A percentile compares a stretch with the other conserved stretches of the same genome.
These are phyloP conservation scores for Curvularia sp. DNA, from an alignment of 2,329 filamentous ascomycete species.

Conservation along the genomic window DNA sequence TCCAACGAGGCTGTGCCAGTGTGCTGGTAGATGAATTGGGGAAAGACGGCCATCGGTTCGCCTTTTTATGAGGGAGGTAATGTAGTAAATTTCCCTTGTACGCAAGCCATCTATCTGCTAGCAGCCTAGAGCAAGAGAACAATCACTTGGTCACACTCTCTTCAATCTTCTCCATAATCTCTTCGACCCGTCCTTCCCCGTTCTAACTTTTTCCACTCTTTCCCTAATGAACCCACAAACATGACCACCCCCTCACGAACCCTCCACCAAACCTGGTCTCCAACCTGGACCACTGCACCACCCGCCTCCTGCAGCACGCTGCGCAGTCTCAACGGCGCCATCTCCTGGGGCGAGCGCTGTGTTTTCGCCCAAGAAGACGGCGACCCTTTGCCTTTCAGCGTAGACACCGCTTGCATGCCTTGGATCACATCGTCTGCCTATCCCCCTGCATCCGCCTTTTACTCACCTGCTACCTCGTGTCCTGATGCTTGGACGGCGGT, in stretches of 20 bases:
- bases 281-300: slow-evolving; percentile 23
- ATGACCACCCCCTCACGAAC: slow-evolving; percentile 27
- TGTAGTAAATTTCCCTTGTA: neutral
- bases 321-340: slow-evolving; percentile 18
- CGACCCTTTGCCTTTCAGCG: slow-evolving; percentile 73
- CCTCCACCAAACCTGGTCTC: slow-evolving; percentile 28
- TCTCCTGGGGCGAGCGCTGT: slow-evolving; percentile 80
- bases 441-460: slow-evolving; percentile 23
- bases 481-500: slow-evolving; percentile 30
- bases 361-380: slow-evolving; percentile 79
- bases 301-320: slow-evolving; percentile 29
- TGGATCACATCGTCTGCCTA: slow-evolving; percentile 27
- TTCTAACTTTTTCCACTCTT: neutral
- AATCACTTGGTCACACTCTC: too few relatives aligned
- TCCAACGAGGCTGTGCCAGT: slow-evolving; percentile 18
- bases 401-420: slow-evolving; percentile 62
- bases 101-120: neutral
- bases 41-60: neutral
- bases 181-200: neutral
- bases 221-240: neutral
- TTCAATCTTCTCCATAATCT: neutral
- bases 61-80: neutral
- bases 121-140: too few relatives aligned
- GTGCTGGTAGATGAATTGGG: neutral
- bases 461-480: slow-evolving; percentile 35